Percentiles rank a stretch among this genome's conserved stretches.
Evolutionary conservation across 23 red algal species (phyloP).

Genomic region (Cyanidiococcus yangmingshanensis): DNA sequence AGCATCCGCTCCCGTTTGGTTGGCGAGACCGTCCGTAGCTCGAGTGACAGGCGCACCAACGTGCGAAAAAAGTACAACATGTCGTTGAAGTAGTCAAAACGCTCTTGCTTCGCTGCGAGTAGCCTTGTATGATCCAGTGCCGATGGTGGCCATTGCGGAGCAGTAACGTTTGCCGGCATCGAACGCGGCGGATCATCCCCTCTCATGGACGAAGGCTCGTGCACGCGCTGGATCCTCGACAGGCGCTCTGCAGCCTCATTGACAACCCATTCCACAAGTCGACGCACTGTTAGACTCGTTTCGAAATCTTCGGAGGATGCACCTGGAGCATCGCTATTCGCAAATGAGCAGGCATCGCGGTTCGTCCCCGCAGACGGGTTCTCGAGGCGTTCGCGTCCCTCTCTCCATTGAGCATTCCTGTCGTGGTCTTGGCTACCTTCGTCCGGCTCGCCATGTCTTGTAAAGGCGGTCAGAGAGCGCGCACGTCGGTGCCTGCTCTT

Average conservation of each 20-base stretch:
- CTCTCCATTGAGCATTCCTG: not conserved
- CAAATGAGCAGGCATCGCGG: too few relatives aligned
- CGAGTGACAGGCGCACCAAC: conserved; percentile 68
- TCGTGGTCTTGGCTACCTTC: not conserved
- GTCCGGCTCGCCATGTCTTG: not conserved
- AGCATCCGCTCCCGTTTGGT: conserved; percentile 51
- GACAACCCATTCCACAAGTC: not conserved
- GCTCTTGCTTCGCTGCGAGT: conserved; percentile 89
- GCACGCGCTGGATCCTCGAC: not conserved
- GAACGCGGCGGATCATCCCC: not conserved
- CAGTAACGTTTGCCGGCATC: not conserved
- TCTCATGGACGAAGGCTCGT: not conserved
- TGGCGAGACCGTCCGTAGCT: conserved; percentile 34
- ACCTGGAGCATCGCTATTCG: not conserved
- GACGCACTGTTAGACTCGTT: not conserved
- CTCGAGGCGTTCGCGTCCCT: not conserved
- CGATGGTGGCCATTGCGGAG: not conserved
- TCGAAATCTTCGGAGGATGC: not conserved
- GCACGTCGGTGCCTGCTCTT: not conserved
- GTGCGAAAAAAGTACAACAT: conserved; percentile 56
- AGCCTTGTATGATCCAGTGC: conserved; percentile 33
- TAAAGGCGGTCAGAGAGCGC: not conserved
- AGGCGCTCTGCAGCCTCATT: not conserved
- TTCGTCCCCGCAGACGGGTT: not conserved
- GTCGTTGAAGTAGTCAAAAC: conserved; percentile 97